These are phyloP conservation scores for Pichia sp. DNA, from an alignment of 1,139 yeast species.

Conservation along the genomic window DNA sequence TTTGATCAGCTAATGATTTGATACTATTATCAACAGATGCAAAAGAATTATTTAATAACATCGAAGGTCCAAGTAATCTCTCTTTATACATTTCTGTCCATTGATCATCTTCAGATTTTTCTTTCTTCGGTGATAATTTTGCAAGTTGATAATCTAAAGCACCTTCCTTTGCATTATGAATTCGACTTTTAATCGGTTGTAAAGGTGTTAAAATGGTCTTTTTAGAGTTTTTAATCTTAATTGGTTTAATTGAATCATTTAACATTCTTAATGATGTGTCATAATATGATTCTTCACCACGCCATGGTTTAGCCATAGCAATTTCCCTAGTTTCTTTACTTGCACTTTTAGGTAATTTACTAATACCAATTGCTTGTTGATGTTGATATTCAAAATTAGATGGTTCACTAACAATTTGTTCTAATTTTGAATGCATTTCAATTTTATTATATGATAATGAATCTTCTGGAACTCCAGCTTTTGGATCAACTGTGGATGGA, in stretches of 20 bases:
- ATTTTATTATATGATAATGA: conserved; percentile 22
- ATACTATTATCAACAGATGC: conserved; percentile 48
- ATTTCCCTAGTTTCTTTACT: conserved; percentile 49
- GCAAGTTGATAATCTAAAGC: conserved; percentile 58
- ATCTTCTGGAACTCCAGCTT: conserved; percentile 24
- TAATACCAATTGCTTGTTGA: conserved; percentile 35
- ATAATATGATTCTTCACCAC: conserved; percentile 47
- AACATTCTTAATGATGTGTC: conserved; percentile 61
- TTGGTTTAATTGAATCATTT: conserved; percentile 51
- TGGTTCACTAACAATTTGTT: conserved; percentile 23
- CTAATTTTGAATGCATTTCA: conserved; percentile 22
- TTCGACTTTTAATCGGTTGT: conserved; percentile 32
- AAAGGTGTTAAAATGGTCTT: conserved; percentile 30
- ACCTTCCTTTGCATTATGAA: conserved; percentile 57
- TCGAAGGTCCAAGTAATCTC: conserved; percentile 53
- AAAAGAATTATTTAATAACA: conserved; percentile 39
- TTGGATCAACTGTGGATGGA: conserved; percentile 32
- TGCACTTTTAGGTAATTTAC: conserved; percentile 38
- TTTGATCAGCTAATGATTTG: conserved; percentile 63
- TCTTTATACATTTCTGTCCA: conserved; percentile 62
- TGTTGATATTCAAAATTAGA: conserved; percentile 32
- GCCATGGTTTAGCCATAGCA: conserved; percentile 61
- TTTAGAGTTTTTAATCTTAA: conserved; percentile 20
- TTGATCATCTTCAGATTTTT: conserved; percentile 31
- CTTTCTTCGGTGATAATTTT: conserved; percentile 28